Base-by-base conservation (phyloP, 2,329 filamentous ascomycete species). In the Pseudogymnoascus sp. region DNA sequence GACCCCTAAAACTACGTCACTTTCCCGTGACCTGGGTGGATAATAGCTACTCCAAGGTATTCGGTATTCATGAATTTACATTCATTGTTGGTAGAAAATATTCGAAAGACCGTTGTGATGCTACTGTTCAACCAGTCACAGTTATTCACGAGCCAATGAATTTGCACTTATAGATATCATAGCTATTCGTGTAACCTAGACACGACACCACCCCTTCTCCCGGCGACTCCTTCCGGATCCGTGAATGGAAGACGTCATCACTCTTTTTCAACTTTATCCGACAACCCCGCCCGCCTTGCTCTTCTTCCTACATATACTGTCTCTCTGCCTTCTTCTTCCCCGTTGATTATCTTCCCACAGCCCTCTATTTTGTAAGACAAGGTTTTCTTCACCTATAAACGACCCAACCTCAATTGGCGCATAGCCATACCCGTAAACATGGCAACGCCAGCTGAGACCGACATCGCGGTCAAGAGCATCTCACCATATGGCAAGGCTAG, bases 401-500 rank as follows among this genome's bases (percentile, higher is more conserved):
- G 11, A 55, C 7, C 45, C 23, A 16, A 3, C 9, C 14, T 52
- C 23, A 52, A 16, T 45, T 16, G 16, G 16, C 16, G 16, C 16
- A 16, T 16, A 16, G 16, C 16, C 16, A 16, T 16, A 16, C 16
- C 16, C 16, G 16, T 16, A 16, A 38, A 28, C 3, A 63, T 63
- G 62, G 60, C 62, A 21, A 55, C 49, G 3, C 62, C 62, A 31
- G 33, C 62, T 33, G 64, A 67, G 59, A 67, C 67, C 11, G 70
- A 74, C 45, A 67, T 71, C 23, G 76, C 80, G 65, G 75, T 77
- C 63, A 78, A 82, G 71, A 84, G 80, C 70, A 86, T 90, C 71
- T 83, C 81, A 69, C 79, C 87, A 6, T 90, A 83, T 71, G 88
- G 88, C 68, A 74, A 77, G 61, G 87, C 88, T 69, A 83, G 87